Base-by-base conservation (phyloP, 768 basidiomycete species). In the Leccinum imitatum region DNA sequence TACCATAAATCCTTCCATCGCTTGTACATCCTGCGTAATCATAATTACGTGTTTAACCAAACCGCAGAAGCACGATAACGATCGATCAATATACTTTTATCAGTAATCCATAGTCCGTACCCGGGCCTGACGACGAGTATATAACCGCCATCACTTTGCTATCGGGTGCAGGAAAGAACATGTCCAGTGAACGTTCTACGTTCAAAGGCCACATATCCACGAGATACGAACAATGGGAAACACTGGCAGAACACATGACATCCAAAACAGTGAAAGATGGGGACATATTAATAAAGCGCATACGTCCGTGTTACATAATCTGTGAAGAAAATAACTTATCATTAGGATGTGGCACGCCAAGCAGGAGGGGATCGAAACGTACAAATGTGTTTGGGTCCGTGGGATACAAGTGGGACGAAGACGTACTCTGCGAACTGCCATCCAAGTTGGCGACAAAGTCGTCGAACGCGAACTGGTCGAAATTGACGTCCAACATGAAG, bases 321-420 rank as follows among this genome's bases (percentile, higher is more conserved):
- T 73, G 59, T 59, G n/a, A 44, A 19, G 8, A 41, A 53, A 53
- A 50, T 6, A 10, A 6, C 19, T 31, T 31, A 15, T 17, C 44
- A 23, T 69, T 51, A 70, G 65, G 50, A 44, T 37, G 27, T 27
- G 25, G 25, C 30, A 60, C 19, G 50, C 25, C 50, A 54, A 50
- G 30, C 23, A 6, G 8, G 3, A 55, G 7, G 37, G 10, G 3
- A 50, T 46, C 8, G 57, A 37, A 30, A 75, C 76, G 69, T 64
- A 72, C 76, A 67, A 73, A 78, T 58, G 71, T 70, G 53, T 70
- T 73, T 6, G 75, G 59, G 23, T 75, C 73, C 17, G 63, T 53
- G 7, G 74, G 63, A 56, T 69, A 74, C 61, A 71, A 74, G 23
- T 70, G 58, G 3, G 74, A 65, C 7, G 74, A 65, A 2, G 70